Base-by-base conservation (phyloP, 2,329 filamentous ascomycete genomes). In the Dothideomycetidae sp. region DNA sequence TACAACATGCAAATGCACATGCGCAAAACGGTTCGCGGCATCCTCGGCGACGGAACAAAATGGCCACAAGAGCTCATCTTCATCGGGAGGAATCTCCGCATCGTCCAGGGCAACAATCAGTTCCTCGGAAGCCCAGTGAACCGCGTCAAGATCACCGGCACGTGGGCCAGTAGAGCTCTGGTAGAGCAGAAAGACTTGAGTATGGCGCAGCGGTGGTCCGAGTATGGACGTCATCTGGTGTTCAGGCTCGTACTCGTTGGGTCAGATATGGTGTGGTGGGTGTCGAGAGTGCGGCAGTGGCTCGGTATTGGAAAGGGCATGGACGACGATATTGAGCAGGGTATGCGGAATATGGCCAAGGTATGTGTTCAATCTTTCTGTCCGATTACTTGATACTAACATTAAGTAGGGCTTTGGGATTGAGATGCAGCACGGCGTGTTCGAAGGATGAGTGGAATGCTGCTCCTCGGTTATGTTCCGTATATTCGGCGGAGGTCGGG, bases 101-200 rank as follows among this genome's bases (percentile, higher is more conserved):
- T 94, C 50, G 85, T 93, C 2, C 85, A 93, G 59, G 83, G 78
- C 4, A 92, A 93, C 59, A 93, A 93, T 55, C 84, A 93, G 54
- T 88, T 81, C 58, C 70, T 93, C 36, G 85, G 85, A 14, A 83
- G 78, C 1, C 86, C 86, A 0, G 84, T 93, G 30, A 86, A 93
- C 57, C 68, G 90, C 1, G 75, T 96, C 57, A 94, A 94, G 63
- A 85, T 93, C 55, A 94, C 90, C 44, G 86, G 86, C 14, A 68
- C 75, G 41, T 96, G 88, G 88, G 88, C 88, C 1, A 82, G 75
- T 42, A 68, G 81, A 14, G 85, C 83, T 37, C 62, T 96, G n/a
- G 78, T 79, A 15, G 77, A 92, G 58, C 76, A 78, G 45, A 68
- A 64, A 11, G 71, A 81, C 52, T 62, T 84, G 39, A 70, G 70